Conservation (phyloP, 805 yeast species). For the Yarrowia sp. region DNA sequence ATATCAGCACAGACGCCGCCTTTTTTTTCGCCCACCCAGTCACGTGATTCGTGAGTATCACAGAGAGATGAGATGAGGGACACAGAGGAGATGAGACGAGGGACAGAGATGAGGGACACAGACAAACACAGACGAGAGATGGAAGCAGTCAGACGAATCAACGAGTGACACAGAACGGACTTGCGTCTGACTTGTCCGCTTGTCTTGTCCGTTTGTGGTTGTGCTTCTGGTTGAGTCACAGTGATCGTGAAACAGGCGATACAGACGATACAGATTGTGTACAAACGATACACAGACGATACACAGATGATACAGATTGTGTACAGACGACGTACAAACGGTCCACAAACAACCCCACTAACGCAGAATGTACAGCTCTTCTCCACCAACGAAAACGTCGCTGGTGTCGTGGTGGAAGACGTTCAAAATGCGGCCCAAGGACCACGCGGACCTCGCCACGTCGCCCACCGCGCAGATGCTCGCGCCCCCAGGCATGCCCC, state of each 20-base stretch:
- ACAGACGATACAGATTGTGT: no score
- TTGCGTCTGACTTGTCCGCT: no score
- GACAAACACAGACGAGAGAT: background rate
- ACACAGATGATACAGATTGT: no score
- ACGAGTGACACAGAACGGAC: no score
- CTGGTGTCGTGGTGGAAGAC: slow-evolving; percentile 47
- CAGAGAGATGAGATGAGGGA: no score
- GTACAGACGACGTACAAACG: no score
- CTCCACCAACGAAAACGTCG: slow-evolving; percentile 40
- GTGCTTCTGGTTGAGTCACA: no score
- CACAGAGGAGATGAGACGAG: background rate
- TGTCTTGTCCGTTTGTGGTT: no score
- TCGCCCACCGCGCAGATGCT: slow-evolving; percentile 10
- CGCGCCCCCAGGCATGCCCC: slow-evolving; percentile 14
- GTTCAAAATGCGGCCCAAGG: slow-evolving; percentile 35
- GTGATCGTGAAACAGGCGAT: no score
- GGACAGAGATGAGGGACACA: background rate
- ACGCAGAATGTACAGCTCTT: slow-evolving; percentile 26
- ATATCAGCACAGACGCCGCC: no score
- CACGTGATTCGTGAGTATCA: slow-evolving; percentile 10
- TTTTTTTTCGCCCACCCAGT: background rate
- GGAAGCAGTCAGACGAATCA: no score
- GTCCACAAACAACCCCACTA: background rate
- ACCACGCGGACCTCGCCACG: slow-evolving; percentile 1
- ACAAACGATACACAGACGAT: no score